Base-by-base conservation (phyloP, 2,329 filamentous ascomycete genomes). In the Trichoderma harzianum region DNA sequence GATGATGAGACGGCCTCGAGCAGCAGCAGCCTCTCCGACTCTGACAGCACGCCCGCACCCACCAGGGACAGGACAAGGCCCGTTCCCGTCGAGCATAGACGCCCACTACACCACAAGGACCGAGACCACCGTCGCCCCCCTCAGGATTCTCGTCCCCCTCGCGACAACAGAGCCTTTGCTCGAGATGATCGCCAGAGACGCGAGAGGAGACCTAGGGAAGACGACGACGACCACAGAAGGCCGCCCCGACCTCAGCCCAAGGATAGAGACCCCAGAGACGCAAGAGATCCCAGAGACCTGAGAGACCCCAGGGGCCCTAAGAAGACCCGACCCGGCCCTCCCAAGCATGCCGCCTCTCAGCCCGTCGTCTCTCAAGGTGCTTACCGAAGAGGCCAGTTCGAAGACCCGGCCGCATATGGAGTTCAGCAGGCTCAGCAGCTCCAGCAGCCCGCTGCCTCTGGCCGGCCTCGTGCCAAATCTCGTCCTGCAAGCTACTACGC, bases 21-120 rank as follows among this genome's bases (percentile, higher is more conserved):
- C 14, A 73, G 75, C 60, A 76, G 79, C 68, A 78, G 73, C 39
- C 74, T 82, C 51, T 82, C 80, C 73, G 84, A 85, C 75, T 83
- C 84, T 63, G 83, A 86, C 75, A 80, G 84, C 53, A 85, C 83
- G 18, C 78, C 81, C 47, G 83, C 83, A 34, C 80, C 82, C 5
- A 73, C 76, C 24, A 75, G 76, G 39, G 47, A 61, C 43, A 76
- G 80, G 12, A 76, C 73, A 14, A 78, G 80, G 12, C 76, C 74
- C 14, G 77, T 78, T 43, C 74, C 74, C 7, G 78, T 78, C 30
- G 75, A 74, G 4, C n/a, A 74, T 24, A 73, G 75, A n/a, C 76
- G 77, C 7, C 72, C 73, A 11, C 58, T 73, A 16, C 74, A 74
- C 47, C 74, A 74, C 47, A 72, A 72, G 36, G 77, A 79, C 6